Conservation (phyloP, 192 early-diverging fungal genomes). For the Gaertneriomyces sp. region DNA sequence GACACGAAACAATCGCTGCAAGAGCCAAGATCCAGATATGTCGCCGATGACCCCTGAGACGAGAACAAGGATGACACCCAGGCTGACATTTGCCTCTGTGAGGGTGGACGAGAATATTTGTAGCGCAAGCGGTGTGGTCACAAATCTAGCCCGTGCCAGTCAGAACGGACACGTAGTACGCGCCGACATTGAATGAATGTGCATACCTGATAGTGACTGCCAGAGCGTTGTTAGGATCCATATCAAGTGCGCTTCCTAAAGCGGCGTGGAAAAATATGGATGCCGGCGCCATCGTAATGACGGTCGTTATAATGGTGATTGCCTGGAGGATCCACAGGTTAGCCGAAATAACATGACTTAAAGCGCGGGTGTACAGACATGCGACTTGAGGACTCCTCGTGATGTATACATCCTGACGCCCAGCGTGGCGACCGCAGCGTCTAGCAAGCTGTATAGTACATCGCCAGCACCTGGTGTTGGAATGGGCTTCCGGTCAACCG, state of each 20-base stretch:
- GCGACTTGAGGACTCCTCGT: not conserved
- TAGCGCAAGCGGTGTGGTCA: slow-evolving; percentile 16
- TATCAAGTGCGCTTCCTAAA: not conserved
- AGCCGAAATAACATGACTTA: not conserved
- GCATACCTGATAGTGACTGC: not conserved
- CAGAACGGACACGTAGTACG: no score
- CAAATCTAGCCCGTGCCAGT: slow-evolving; percentile 2
- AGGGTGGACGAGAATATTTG: slow-evolving; percentile 16
- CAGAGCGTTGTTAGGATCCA: not conserved
- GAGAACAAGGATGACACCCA: slow-evolving; percentile 19
- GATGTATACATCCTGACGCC: slow-evolving; percentile 16
- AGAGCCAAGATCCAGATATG: not conserved
- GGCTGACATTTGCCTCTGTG: slow-evolving; percentile 3
- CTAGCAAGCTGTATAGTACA: slow-evolving; percentile 19
- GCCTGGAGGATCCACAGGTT: not conserved
- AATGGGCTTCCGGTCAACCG: not conserved
- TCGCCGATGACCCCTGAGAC: slow-evolving; percentile 21
- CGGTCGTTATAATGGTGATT: slow-evolving; percentile 4
- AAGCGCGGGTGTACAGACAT: slow-evolving; percentile 4
- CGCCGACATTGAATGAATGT: no score
- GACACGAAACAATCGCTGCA: slow-evolving; percentile 1
- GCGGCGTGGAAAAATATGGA: slow-evolving; percentile 11
- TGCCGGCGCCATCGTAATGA: not conserved
- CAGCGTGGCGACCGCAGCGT: slow-evolving; percentile 11
- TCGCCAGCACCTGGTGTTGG: slow-evolving; percentile 18